Percentiles rank a stretch among this genome's conserved stretches.
Evolutionary conservation across 192 early-diverging fungal species (phyloP).

Genomic region (Coemansia reversa): DNA sequence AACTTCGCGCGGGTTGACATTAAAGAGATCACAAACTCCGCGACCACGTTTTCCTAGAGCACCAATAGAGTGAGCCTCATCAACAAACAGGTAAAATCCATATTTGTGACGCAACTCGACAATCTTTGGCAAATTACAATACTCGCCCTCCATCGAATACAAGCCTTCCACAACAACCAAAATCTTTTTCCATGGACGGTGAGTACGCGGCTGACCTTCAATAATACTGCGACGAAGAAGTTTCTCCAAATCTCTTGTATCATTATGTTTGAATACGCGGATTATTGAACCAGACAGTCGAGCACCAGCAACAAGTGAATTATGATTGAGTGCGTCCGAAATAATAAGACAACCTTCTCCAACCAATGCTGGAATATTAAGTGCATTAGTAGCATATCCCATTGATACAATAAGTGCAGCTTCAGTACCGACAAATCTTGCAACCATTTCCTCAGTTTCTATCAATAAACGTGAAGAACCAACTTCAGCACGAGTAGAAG

Average conservation of each 20-base stretch:
- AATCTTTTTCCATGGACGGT: constrained; percentile 99
- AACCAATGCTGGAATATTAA: constrained; percentile 86
- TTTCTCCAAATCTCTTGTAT: constrained; percentile 72
- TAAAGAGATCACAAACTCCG: constrained; percentile 95
- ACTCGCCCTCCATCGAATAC: constrained; percentile 97
- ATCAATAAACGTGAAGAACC: constrained; percentile 70
- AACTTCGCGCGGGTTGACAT: constrained; percentile 82
- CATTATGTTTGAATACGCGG: constrained; percentile 94
- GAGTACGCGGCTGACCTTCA: constrained; percentile 95
- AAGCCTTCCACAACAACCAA: constrained; percentile 93
- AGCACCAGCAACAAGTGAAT: constrained; percentile 88
- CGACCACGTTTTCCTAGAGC: constrained; percentile 91
- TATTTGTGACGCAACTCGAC: constrained; percentile 87
- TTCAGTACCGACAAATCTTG: constrained; percentile 87
- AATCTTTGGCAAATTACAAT: constrained; percentile 84
- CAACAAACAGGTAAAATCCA: constrained; percentile 94
- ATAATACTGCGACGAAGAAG: constrained; percentile 85
- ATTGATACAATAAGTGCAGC: constrained; percentile 85
- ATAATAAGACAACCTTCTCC: constrained; percentile 85
- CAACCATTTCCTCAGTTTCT: constrained; percentile 81
- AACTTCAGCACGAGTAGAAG: constrained; percentile 68
- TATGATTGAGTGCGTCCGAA: constrained; percentile 94
- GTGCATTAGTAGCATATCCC: constrained; percentile 98
- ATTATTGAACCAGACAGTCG: constrained; percentile 88
- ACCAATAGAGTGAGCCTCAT: constrained; percentile 97